phyloP scores from a whole-genome alignment of 805 yeast genomes.

The Nakazawaea ishiwadae region DNA sequence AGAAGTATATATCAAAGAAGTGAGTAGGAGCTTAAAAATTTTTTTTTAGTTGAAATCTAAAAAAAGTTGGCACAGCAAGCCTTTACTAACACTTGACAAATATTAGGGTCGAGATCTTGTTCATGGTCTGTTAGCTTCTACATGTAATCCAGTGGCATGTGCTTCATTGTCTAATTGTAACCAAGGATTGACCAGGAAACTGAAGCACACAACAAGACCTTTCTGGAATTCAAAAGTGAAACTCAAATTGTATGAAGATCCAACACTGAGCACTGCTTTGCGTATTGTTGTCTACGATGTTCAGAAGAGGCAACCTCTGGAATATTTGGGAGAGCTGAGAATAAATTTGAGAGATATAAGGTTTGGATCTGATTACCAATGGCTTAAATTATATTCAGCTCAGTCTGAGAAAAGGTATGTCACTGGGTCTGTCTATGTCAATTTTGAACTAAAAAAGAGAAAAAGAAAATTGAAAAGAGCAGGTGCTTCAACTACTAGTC shows the following conservation, averaged over 20 bases:
- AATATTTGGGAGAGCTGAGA: conserved; percentile 25
- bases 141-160: conserved; percentile 8
- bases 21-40: too few species aligned
- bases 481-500: not conserved
- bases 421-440: conserved; percentile 21
- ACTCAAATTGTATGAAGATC: conserved; percentile 9
- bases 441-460: conserved; percentile 16
- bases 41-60: too few species aligned
- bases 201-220: conserved; percentile 7
- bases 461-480: conserved; percentile 4
- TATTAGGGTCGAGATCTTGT: conserved; percentile 10
- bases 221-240: conserved; percentile 11
- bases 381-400: conserved; percentile 22
- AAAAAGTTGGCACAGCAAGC: not conserved
- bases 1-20: conserved; percentile 13
- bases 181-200: conserved; percentile 6
- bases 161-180: not conserved
- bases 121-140: conserved; percentile 2
- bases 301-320: conserved; percentile 8
- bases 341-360: conserved; percentile 19
- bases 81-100: conserved; percentile 2
- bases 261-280: not conserved
- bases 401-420: conserved; percentile 21
- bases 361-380: conserved; percentile 16
- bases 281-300: conserved; percentile 9